Conservation (phyloP, 257 asterid species). For the Penstemon eatonii region DNA sequence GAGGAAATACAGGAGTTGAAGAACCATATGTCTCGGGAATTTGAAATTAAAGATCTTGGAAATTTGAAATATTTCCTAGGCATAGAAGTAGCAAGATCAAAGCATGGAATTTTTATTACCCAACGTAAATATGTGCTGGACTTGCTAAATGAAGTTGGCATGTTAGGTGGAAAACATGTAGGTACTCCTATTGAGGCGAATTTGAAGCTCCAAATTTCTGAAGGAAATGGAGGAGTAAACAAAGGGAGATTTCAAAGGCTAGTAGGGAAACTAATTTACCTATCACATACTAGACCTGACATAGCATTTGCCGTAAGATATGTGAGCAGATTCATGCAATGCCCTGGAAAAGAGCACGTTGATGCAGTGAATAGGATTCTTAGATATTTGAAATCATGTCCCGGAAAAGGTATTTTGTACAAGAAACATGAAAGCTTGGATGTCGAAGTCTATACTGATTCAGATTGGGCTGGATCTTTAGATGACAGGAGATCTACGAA, state of each 20-base stretch:
- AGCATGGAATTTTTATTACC: neutral
- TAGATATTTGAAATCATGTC: neutral
- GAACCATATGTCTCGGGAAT: neutral
- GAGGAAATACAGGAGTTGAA: neutral
- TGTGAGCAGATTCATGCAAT: neutral
- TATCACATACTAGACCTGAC: neutral
- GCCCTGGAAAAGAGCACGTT: neutral
- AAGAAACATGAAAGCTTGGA: constrained; percentile 1
- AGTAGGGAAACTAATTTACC: too few species aligned
- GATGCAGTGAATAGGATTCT: constrained; percentile 3
- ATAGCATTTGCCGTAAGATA: constrained; percentile 1
- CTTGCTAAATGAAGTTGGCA: neutral
- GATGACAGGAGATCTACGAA: constrained; percentile 1
- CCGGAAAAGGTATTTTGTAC: neutral
- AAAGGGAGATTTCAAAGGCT: neutral
- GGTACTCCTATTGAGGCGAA: neutral
- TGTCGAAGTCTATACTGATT: constrained; percentile 1
- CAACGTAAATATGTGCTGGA: constrained; percentile 2
- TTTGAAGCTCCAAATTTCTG: neutral
- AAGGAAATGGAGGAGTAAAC: neutral
- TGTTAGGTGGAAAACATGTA: neutral
- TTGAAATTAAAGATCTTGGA: neutral
- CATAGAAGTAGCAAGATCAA: neutral
- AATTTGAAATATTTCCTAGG: neutral
- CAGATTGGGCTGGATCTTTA: neutral